These are phyloP conservation scores for Herpetomonas muscarum DNA, from an alignment of 208 protist genomes.

Conservation along the genomic window DNA sequence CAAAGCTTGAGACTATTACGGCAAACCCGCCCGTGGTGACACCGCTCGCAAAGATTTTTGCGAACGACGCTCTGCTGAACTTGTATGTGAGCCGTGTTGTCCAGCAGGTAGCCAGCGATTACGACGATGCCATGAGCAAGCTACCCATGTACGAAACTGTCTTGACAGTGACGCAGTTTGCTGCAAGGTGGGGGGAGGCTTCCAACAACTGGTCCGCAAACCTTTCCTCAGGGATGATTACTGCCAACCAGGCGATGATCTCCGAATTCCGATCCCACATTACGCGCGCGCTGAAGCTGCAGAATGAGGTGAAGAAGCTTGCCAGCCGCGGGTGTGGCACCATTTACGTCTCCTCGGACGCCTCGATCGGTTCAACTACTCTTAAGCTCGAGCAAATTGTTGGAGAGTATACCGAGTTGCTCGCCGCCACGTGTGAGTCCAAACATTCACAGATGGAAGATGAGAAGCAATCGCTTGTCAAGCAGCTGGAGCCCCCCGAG, in stretches of 20 bases:
- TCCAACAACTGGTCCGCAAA: constrained; percentile 18
- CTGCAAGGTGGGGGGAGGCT: constrained; percentile 26
- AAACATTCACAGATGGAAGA: constrained; percentile 26
- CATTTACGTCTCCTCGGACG: constrained; percentile 36
- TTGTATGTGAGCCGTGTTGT: constrained; percentile 21
- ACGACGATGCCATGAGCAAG: constrained; percentile 29
- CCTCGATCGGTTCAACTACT: constrained; percentile 14
- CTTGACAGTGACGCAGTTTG: constrained; percentile 25
- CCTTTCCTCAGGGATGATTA: constrained; percentile 3
- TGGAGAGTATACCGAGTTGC: constrained; percentile 24
- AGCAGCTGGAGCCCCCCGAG: constrained; percentile 25
- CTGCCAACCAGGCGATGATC: constrained; percentile 25
- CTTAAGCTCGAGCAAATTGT: constrained; percentile 37
- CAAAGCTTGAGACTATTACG: constrained; percentile 8
- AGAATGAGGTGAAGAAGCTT: constrained; percentile 39
- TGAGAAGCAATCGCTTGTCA: constrained; percentile 23
- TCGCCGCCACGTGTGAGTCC: constrained; percentile 24
- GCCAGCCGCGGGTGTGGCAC: constrained; percentile 29
- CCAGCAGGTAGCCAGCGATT: constrained; percentile 19
- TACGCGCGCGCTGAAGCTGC: constrained; percentile 33
- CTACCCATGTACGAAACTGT: constrained; percentile 30
- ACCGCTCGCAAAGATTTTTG: background rate
- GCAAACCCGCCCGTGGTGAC: background rate
- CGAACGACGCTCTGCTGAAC: constrained; percentile 19
- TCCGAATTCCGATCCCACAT: constrained; percentile 36